phyloP scores from a whole-genome alignment of 176 grass and related monocot genomes.

The Echinochloa phyllopogon region DNA sequence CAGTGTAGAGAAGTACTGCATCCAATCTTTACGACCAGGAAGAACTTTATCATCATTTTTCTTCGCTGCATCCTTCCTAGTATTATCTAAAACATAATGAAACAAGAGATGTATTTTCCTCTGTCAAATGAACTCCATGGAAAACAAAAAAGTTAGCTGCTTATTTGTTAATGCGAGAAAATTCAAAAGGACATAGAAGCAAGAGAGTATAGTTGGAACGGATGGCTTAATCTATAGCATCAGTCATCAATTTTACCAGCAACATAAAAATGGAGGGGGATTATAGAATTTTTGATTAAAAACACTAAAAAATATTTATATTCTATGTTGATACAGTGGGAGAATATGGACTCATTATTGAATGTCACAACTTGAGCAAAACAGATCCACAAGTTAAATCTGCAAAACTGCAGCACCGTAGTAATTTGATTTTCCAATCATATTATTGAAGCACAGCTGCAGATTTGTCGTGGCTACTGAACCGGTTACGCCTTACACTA shows the following conservation, averaged over 20 bases:
- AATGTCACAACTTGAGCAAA: not conserved
- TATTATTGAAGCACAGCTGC: not conserved
- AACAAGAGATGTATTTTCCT: constrained; percentile 3
- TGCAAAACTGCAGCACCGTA: not conserved
- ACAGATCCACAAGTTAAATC: constrained; percentile 18
- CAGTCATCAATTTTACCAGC: not conserved
- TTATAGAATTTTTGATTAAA: not conserved
- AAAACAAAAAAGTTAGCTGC: constrained; percentile 33
- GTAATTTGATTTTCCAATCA: not conserved
- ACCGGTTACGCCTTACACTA: not conserved
- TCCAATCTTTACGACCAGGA: constrained; percentile 52
- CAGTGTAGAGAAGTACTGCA: constrained; percentile 53
- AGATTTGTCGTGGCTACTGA: not conserved
- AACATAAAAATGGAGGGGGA: not conserved
- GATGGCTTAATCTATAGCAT: not conserved
- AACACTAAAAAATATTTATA: not conserved
- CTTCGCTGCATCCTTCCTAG: constrained; percentile 42
- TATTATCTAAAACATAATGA: constrained; percentile 52
- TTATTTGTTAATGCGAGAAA: not conserved
- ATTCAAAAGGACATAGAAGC: not conserved
- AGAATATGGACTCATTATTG: constrained; percentile 1
- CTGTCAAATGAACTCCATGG: constrained; percentile 28
- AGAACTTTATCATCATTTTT: constrained; percentile 59
- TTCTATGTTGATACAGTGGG: not conserved
- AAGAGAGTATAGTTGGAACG: not conserved